Evolutionary conservation across 1,284 basidiomycete genomes (phyloP).

Genomic region (Cutaneotrichosporon arboriforme): DNA sequence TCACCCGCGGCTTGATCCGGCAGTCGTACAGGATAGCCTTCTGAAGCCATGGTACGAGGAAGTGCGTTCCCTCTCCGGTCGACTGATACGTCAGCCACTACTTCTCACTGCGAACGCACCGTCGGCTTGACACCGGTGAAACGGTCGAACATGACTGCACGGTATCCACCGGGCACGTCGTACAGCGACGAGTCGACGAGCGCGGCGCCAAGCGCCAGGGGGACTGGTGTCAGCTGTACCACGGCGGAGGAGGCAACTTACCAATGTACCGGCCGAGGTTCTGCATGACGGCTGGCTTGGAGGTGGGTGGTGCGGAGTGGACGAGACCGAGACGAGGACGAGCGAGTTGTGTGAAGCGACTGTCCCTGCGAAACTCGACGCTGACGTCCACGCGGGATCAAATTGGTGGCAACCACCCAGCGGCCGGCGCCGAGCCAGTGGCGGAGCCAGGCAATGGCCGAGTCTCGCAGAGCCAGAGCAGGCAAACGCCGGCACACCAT

Average conservation of each 20-base stretch:
- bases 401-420: neutral
- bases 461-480: too few relatives aligned
- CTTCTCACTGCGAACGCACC: constrained; percentile 49
- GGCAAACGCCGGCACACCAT: too few relatives aligned
- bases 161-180: constrained; percentile 82
- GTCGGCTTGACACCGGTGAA: constrained; percentile 84
- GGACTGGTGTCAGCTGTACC: constrained; percentile 54
- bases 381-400: constrained; percentile 11
- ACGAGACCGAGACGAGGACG: neutral
- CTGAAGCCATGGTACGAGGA: constrained; percentile 78
- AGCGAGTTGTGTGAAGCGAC: too few relatives aligned
- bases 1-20: constrained; percentile 93
- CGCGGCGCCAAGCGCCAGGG: constrained; percentile 63
- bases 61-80: constrained; percentile 90
- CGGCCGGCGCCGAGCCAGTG: too few relatives aligned
- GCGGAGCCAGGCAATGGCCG: too few relatives aligned
- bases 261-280: constrained; percentile 31
- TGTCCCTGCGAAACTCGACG: constrained; percentile 4
- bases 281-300: constrained; percentile 19
- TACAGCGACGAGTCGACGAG: constrained; percentile 73
- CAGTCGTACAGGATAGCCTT: constrained; percentile 96
- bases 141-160: constrained; percentile 97
- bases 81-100: constrained; percentile 54
- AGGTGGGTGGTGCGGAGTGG: neutral
- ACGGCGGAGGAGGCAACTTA: constrained; percentile 6